A percentile compares a stretch with the other conserved stretches of the same genome.
Evolutionary conservation across 2,329 filamentous ascomycete genomes (phyloP).

Genomic region (Aspergillus fumigatus): DNA sequence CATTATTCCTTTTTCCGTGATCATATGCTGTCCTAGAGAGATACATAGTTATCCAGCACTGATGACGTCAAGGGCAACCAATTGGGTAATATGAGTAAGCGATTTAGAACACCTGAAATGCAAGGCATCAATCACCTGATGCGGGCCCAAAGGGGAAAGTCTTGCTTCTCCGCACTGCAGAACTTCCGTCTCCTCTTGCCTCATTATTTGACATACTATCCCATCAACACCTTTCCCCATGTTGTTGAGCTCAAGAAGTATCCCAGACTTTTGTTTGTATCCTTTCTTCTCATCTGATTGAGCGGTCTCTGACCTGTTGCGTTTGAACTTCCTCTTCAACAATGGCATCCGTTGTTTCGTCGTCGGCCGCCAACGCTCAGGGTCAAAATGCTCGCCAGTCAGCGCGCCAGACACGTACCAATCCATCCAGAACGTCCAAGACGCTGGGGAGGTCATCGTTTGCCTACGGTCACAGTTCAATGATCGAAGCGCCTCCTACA

Average conservation of each 20-base stretch:
- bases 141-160: conserved; percentile 9
- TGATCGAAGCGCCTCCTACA: conserved; percentile 22
- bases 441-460: conserved; percentile 39
- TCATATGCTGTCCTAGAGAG: no score
- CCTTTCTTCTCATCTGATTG: conserved; percentile 8
- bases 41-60: no score
- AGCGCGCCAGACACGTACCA: conserved; percentile 46
- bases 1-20: conserved; percentile 1
- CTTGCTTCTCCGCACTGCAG: conserved; percentile 16
- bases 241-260: conserved; percentile 2
- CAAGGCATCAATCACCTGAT: conserved; percentile 15
- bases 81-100: conserved; percentile 6
- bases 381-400: conserved; percentile 31
- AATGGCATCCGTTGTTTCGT: conserved; percentile 23
- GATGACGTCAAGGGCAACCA: conserved; percentile 8
- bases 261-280: neutral
- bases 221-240: conserved; percentile 5
- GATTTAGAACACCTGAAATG: neutral
- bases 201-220: neutral
- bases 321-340: neutral
- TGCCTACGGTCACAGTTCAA: conserved; percentile 32
- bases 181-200: conserved; percentile 1
- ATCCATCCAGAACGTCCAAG: conserved; percentile 46
- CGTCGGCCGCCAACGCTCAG: conserved; percentile 24
- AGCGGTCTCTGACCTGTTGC: neutral